phyloP scores from a whole-genome alignment of 805 yeast species.

The Lipomyces oligophaga region DNA sequence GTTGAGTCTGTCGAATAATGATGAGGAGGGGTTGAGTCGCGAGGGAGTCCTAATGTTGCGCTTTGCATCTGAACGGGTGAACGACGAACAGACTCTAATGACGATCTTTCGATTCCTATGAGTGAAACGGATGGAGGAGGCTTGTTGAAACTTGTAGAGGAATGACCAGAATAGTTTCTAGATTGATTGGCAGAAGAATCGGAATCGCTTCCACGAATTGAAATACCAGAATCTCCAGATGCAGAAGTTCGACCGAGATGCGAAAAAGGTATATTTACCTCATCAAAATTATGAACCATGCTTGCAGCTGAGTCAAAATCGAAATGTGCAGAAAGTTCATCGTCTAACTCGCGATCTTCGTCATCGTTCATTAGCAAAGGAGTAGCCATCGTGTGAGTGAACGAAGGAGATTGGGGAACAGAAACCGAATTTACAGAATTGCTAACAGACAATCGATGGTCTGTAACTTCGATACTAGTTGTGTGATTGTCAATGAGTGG shows the following conservation, averaged over 20 bases:
- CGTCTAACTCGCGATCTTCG: conserved; percentile 18
- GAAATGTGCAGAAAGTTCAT: conserved; percentile 22
- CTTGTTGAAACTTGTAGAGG: too few species aligned
- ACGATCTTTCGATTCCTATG: too few species aligned
- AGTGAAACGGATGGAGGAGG: too few species aligned
- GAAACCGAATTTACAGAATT: background rate
- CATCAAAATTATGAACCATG: too few species aligned
- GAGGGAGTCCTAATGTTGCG: background rate
- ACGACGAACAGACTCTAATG: too few species aligned
- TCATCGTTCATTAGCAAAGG: conserved; percentile 21
- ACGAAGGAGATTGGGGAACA: background rate
- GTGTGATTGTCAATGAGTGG: background rate
- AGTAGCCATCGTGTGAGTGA: conserved; percentile 1
- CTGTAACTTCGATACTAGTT: conserved; percentile 5
- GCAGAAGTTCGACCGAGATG: too few species aligned
- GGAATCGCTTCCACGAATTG: conserved; percentile 18
- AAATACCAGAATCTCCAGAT: conserved; percentile 1
- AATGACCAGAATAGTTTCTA: too few species aligned
- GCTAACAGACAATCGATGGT: conserved; percentile 1
- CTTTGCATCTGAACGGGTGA: background rate
- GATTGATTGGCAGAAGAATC: too few species aligned
- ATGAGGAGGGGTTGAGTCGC: conserved; percentile 10
- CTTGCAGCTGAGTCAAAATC: conserved; percentile 24
- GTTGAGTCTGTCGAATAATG: conserved; percentile 9
- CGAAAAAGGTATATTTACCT: too few species aligned